Evolutionary conservation across 208 protist genomes (phyloP).

Genomic region (Leishmania major): DNA sequence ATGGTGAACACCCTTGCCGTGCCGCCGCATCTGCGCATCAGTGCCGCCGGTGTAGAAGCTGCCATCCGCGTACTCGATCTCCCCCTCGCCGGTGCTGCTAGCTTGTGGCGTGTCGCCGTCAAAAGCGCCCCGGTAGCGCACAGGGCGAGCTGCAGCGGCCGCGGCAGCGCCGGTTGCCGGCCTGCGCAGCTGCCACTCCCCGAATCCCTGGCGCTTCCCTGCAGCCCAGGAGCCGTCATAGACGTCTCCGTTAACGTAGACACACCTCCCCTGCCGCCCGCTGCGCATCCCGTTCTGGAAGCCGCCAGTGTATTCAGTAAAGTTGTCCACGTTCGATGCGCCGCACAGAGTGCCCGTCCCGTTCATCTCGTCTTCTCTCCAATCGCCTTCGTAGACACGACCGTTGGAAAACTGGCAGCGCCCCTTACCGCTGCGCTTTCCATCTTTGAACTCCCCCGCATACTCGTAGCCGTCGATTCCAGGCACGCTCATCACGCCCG

Average conservation of each 20-base stretch:
- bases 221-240: slow-evolving; percentile 77
- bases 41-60: slow-evolving; percentile 59
- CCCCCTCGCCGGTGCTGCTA: slow-evolving; percentile 23
- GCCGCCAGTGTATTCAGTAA: slow-evolving; percentile 62
- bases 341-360: slow-evolving; percentile 68
- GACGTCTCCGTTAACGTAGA: slow-evolving; percentile 70
- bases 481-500: slow-evolving; percentile 60
- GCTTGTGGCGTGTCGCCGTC: slow-evolving; percentile 41
- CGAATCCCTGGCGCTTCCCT: slow-evolving; percentile 69
- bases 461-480: slow-evolving; percentile 68
- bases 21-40: slow-evolving; percentile 46
- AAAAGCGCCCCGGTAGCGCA: slow-evolving; percentile 67
- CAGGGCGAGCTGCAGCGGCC: slow-evolving; percentile 7
- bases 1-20: slow-evolving; percentile 62
- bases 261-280: slow-evolving; percentile 60
- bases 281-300: slow-evolving; percentile 63
- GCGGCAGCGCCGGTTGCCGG: slow-evolving; percentile 2
- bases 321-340: slow-evolving; percentile 58
- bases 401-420: slow-evolving; percentile 79
- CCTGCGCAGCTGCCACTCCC: slow-evolving; percentile 48
- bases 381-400: slow-evolving; percentile 79
- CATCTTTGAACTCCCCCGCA: slow-evolving; percentile 52
- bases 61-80: slow-evolving; percentile 71
- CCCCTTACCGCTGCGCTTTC: slow-evolving; percentile 72
- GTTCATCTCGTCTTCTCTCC: slow-evolving; percentile 78